These are phyloP conservation scores for Amanita muscaria DNA, from an alignment of 768 basidiomycete genomes.

Conservation along the genomic window DNA sequence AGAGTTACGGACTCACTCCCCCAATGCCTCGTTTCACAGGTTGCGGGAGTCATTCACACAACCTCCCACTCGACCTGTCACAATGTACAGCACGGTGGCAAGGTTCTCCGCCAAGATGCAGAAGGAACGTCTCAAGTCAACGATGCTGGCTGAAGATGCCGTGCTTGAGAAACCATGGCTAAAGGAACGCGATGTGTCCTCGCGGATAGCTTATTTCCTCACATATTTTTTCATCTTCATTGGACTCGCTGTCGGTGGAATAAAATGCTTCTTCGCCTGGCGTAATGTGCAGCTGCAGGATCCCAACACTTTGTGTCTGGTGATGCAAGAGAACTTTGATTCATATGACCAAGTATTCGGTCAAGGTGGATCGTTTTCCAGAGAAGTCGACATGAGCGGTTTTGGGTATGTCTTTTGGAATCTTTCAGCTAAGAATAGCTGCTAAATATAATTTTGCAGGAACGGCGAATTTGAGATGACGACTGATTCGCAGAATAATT, in stretches of 20 bases:
- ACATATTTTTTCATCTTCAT: constrained; percentile 54
- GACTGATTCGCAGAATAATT: constrained; percentile 61
- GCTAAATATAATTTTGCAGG: constrained; percentile 25
- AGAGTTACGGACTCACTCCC: constrained; percentile 16
- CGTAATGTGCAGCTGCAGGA: constrained; percentile 36
- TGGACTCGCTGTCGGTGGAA: constrained; percentile 43
- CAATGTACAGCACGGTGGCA: constrained; percentile 42
- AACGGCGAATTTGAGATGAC: constrained; percentile 88
- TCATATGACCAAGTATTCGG: constrained; percentile 50
- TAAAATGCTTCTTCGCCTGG: constrained; percentile 54
- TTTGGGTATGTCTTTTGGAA: constrained; percentile 51
- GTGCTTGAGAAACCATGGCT: constrained; percentile 60
- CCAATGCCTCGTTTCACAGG: constrained; percentile 29
- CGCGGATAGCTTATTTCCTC: constrained; percentile 48
- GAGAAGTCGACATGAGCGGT: constrained; percentile 79
- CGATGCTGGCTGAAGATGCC: constrained; percentile 30
- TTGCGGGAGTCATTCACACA: constrained; percentile 50
- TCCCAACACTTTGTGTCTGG: constrained; percentile 43
- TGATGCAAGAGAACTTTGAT: constrained; percentile 73
- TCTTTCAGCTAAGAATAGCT: neutral
- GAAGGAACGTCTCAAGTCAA: constrained; percentile 40
- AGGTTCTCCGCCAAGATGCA: constrained; percentile 29
- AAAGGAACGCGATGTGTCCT: constrained; percentile 43
- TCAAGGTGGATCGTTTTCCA: constrained; percentile 57
- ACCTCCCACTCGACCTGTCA: constrained; percentile 49